Evolutionary conservation across 2,329 filamentous ascomycete genomes (phyloP).

Genomic region (Periconia digitata): DNA sequence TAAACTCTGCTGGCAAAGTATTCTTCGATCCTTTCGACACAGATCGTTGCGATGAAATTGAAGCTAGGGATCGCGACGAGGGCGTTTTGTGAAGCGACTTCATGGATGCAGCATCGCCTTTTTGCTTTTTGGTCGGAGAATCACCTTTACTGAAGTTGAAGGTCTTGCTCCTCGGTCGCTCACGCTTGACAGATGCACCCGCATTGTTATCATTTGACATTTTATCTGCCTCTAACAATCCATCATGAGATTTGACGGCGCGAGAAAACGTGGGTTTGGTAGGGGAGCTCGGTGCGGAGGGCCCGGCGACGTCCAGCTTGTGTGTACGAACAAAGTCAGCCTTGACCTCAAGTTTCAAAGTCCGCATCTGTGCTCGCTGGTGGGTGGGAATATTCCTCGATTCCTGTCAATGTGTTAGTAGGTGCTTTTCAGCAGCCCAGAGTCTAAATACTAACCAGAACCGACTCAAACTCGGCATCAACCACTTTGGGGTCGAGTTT

Average conservation of each 20-base stretch:
- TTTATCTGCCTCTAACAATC: slow-evolving; percentile 24
- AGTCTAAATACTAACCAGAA: slow-evolving; percentile 52
- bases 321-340: slow-evolving; percentile 93
- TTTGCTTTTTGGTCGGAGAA: slow-evolving; percentile 74
- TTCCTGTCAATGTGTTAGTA: slow-evolving; percentile 62
- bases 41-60: slow-evolving; percentile 58
- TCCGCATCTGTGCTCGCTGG: slow-evolving; percentile 92
- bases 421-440: not conserved
- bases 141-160: slow-evolving; percentile 77
- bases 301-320: slow-evolving; percentile 60
- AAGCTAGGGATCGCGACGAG: slow-evolving; percentile 59
- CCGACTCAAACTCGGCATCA: slow-evolving; percentile 64
- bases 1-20: slow-evolving; percentile 79
- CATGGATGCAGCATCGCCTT: slow-evolving; percentile 63
- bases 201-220: slow-evolving; percentile 12
- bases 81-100: slow-evolving; percentile 70
- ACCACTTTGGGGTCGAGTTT: slow-evolving; percentile 56
- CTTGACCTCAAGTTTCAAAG: slow-evolving; percentile 85
- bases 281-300: slow-evolving; percentile 32
- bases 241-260: slow-evolving; percentile 36
- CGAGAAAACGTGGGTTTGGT: slow-evolving; percentile 49
- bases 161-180: slow-evolving; percentile 67
- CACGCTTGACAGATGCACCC: slow-evolving; percentile 44
- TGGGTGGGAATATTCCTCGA: slow-evolving; percentile 91
- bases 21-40: slow-evolving; percentile 72